These are phyloP conservation scores for Halenospora varia DNA, from an alignment of 495 filamentous ascomycete genomes.

Conservation along the genomic window DNA sequence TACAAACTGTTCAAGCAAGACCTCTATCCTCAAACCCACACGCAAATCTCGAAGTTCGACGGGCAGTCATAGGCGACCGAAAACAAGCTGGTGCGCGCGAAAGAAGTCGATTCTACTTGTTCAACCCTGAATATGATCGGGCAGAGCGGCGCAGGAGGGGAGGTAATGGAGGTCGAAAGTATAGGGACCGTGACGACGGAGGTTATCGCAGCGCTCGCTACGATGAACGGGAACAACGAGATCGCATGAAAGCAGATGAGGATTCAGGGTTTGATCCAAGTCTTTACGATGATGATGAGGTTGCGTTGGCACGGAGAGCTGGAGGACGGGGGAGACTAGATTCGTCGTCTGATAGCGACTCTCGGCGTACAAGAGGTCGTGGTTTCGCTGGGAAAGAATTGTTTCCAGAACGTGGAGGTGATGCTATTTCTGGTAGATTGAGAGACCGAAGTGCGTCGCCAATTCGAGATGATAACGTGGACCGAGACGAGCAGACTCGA, in stretches of 20 bases:
- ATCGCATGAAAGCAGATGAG: conserved; percentile 32
- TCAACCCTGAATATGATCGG: conserved; percentile 85
- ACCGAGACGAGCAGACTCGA: conserved; percentile 14
- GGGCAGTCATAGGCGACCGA: conserved; percentile 68
- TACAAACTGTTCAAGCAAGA: conserved; percentile 50
- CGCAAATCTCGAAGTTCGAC: conserved; percentile 63
- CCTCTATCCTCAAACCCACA: conserved; percentile 61
- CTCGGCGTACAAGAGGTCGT: conserved; percentile 10
- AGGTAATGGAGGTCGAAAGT: conserved; percentile 38
- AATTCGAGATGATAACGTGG: conserved; percentile 52
- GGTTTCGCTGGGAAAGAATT: conserved; percentile 25
- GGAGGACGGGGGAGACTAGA: conserved; percentile 9
- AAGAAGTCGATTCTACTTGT: conserved; percentile 83
- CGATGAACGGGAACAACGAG: conserved; percentile 51
- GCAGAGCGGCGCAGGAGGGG: conserved; percentile 57
- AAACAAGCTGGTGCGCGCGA: conserved; percentile 74
- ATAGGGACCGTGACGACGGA: conserved; percentile 53
- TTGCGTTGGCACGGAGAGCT: conserved; percentile 31
- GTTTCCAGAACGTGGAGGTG: conserved; percentile 19
- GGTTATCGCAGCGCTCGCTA: conserved; percentile 55
- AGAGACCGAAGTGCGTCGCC: conserved; percentile 75
- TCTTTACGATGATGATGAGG: conserved; percentile 72
- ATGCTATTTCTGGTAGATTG: conserved; percentile 36
- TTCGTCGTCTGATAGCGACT: conserved; percentile 25
- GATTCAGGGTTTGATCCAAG: conserved; percentile 60